Conservation (phyloP, 495 filamentous ascomycete species). For the Staphylotrichum longicolle region DNA sequence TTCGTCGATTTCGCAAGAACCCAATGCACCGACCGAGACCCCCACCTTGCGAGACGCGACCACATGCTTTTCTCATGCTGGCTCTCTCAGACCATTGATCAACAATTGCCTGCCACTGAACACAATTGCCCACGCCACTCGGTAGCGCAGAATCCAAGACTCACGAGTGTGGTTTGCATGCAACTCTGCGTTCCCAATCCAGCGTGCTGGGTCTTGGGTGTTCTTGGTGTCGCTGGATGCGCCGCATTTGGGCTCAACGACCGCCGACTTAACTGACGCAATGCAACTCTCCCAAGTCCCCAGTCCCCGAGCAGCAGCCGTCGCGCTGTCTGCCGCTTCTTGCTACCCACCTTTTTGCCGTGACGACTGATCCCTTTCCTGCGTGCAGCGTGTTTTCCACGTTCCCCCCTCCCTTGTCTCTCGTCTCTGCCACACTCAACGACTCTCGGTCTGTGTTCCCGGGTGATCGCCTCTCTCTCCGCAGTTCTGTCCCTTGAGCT, state of each 20-base stretch:
- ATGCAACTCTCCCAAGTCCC: background rate
- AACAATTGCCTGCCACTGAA: no score
- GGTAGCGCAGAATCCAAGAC: background rate
- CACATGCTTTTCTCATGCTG: background rate
- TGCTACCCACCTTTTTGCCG: no score
- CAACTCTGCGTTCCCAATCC: constrained; percentile 3
- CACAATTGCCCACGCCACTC: background rate
- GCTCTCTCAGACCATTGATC: background rate
- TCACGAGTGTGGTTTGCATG: background rate
- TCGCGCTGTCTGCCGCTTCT: background rate
- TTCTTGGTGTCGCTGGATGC: background rate
- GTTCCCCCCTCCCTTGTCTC: background rate
- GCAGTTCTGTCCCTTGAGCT: no score
- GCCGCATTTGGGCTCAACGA: no score
- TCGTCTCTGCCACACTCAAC: background rate
- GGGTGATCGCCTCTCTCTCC: no score
- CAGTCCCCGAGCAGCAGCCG: background rate
- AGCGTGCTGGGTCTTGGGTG: constrained; percentile 2
- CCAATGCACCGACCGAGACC: constrained; percentile 17
- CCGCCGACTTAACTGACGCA: background rate
- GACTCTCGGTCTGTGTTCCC: no score
- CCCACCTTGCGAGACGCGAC: constrained; percentile 1
- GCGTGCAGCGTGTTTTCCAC: no score
- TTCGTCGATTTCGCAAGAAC: no score
- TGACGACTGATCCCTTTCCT: no score